phyloP scores from a whole-genome alignment of 306 rosid species.

The Trichosanthes truncata region DNA sequence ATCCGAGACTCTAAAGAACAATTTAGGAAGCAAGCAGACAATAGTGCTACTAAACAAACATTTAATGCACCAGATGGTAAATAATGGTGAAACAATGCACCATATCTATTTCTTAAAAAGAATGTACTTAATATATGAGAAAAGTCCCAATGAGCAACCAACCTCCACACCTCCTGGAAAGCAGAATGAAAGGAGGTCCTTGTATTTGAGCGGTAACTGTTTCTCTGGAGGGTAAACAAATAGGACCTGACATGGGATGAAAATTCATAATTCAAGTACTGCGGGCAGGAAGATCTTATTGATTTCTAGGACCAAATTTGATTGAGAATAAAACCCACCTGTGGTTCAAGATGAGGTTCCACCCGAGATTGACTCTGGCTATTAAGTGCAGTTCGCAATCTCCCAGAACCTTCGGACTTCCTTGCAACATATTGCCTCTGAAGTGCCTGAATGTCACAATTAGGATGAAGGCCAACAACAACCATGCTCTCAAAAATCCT shows the following conservation, averaged over 20 bases:
- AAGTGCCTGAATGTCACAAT: conserved; percentile 72
- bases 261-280: neutral
- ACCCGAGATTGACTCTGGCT: conserved; percentile 60
- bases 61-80: neutral
- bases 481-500: conserved; percentile 91
- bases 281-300: neutral
- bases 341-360: conserved; percentile 85
- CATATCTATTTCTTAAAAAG: neutral
- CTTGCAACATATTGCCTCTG: conserved; percentile 56
- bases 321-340: conserved; percentile 37
- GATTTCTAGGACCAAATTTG: neutral
- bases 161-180: conserved; percentile 96
- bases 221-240: conserved; percentile 91
- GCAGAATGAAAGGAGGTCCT: conserved; percentile 90
- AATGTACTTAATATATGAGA: neutral
- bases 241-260: conserved; percentile 43
- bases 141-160: conserved; percentile 20
- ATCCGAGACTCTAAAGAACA: neutral
- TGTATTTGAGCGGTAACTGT: conserved; percentile 66
- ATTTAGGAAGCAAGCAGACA: neutral
- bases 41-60: neutral
- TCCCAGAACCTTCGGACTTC: conserved; percentile 55
- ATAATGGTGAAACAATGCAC: neutral
- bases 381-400: conserved; percentile 53
- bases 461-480: conserved; percentile 89